Conservation (phyloP, 768 basidiomycete genomes). For the Boletus edulis region DNA sequence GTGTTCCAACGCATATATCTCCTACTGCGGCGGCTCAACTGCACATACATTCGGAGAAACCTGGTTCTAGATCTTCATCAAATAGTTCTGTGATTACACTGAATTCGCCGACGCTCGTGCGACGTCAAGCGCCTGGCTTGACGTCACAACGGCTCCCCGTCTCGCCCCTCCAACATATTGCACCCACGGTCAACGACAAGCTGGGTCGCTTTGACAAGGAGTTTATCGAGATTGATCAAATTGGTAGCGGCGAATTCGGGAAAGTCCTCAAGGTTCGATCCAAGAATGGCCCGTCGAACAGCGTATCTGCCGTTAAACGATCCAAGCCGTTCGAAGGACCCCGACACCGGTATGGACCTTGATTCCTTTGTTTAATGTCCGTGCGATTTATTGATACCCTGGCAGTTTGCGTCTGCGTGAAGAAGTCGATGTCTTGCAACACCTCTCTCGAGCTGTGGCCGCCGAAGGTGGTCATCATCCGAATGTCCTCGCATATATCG, state of each 20-base stretch:
- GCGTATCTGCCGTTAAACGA: conserved; percentile 87
- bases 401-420: conserved; percentile 81
- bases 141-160: conserved; percentile 23
- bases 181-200: conserved; percentile 46
- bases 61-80: conserved; percentile 58
- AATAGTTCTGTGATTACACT: conserved; percentile 46
- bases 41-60: conserved; percentile 41
- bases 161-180: conserved; percentile 18
- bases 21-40: conserved; percentile 41
- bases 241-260: conserved; percentile 93
- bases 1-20: conserved; percentile 47
- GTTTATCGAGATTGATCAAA: conserved; percentile 74
- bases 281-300: conserved; percentile 53
- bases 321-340: conserved; percentile 90
- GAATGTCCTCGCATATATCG: conserved; percentile 84
- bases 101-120: conserved; percentile 45
- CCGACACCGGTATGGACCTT: conserved; percentile 73
- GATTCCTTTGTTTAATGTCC: conserved; percentile 10
- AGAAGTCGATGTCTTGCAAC: conserved; percentile 89
- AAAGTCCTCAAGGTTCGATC: conserved; percentile 81
- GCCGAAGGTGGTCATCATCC: conserved; percentile 46
- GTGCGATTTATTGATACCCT: conserved; percentile 14
- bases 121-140: conserved; percentile 30
- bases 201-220: conserved; percentile 74
- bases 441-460: conserved; percentile 49